These are phyloP conservation scores for Allantophomopsis cytisporea DNA, from an alignment of 2,329 filamentous ascomycete genomes.

Conservation along the genomic window DNA sequence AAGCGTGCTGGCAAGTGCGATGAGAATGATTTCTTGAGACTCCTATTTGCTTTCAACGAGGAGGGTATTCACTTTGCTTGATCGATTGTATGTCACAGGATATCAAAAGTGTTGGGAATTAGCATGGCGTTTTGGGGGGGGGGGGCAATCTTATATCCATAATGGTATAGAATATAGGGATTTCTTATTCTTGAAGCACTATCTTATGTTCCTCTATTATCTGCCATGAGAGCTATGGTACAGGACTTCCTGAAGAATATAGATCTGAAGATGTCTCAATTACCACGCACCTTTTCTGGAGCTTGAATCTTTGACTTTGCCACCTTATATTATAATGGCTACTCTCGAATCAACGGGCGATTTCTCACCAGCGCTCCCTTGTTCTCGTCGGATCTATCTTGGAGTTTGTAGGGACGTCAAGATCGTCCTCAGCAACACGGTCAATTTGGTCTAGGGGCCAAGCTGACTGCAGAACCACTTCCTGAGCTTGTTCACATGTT, in stretches of 20 bases:
- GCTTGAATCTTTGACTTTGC: slow-evolving; percentile 5
- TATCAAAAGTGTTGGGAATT: slow-evolving; percentile 2
- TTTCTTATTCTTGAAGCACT: too few relatives aligned
- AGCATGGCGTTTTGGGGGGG: slow-evolving; percentile 13
- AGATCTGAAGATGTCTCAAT: too few relatives aligned
- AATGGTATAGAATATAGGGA: too few relatives aligned
- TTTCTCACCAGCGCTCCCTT: slow-evolving; percentile 6
- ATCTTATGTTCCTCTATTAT: too few relatives aligned
- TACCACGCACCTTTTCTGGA: slow-evolving; percentile 4
- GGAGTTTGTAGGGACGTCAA: not conserved
- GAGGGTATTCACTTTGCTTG: slow-evolving; percentile 75
- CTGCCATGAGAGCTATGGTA: too few relatives aligned
- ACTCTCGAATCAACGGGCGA: slow-evolving; percentile 3
- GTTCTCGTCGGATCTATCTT: not conserved
- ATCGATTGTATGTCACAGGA: slow-evolving; percentile 1
- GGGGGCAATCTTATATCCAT: slow-evolving; percentile 1
- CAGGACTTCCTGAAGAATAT: too few relatives aligned
- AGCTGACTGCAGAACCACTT: not conserved
- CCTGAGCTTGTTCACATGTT: too few relatives aligned
- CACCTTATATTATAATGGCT: slow-evolving; percentile 5
- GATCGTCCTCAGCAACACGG: slow-evolving; percentile 3
- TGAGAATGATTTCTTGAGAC: slow-evolving; percentile 78
- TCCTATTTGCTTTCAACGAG: slow-evolving; percentile 74
- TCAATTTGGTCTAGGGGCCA: slow-evolving; percentile 1
- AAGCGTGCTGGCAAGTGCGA: slow-evolving; percentile 78